Conservation (phyloP, 2,329 filamentous ascomycete species). For the Colletotrichum melonis region DNA sequence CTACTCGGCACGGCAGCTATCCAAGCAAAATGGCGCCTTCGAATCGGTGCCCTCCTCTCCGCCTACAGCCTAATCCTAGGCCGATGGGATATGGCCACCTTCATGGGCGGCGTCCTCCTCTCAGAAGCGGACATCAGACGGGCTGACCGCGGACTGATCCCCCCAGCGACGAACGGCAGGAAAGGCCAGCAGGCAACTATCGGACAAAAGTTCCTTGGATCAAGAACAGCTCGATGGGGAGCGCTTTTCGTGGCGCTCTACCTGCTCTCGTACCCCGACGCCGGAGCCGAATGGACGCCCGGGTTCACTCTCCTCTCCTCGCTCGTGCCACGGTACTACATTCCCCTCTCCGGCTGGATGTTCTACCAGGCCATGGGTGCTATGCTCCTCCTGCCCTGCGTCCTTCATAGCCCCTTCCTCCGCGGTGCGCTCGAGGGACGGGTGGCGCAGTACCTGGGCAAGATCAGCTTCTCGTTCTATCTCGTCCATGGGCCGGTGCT, state of each 20-base stretch:
- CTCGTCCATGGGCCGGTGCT: conserved; percentile 49
- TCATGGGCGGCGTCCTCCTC: conserved; percentile 49
- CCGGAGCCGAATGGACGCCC: conserved; percentile 50
- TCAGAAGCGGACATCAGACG: conserved; percentile 50
- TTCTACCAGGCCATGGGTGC: conserved; percentile 53
- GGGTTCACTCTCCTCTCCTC: conserved; percentile 48
- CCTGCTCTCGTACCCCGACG: conserved; percentile 53
- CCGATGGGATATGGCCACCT: conserved; percentile 54
- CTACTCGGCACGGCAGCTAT: conserved; percentile 51
- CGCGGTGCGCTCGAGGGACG: conserved; percentile 44
- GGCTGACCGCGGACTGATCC: conserved; percentile 33
- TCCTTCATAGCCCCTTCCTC: conserved; percentile 47
- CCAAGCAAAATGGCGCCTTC: conserved; percentile 47
- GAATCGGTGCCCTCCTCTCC: conserved; percentile 44
- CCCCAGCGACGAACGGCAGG: conserved; percentile 30
- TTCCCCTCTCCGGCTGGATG: conserved; percentile 50
- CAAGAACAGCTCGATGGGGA: conserved; percentile 41
- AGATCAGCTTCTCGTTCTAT: conserved; percentile 55
- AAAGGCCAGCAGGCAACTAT: conserved; percentile 20
- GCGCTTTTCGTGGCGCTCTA: conserved; percentile 47
- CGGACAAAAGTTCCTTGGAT: conserved; percentile 31
- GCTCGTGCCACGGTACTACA: conserved; percentile 50
- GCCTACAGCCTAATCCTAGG: conserved; percentile 48
- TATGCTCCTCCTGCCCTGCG: conserved; percentile 48
- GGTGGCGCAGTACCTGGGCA: conserved; percentile 50